Base-by-base conservation (phyloP, 2,329 filamentous ascomycete genomes). In the Colletotrichum aenigma region DNA sequence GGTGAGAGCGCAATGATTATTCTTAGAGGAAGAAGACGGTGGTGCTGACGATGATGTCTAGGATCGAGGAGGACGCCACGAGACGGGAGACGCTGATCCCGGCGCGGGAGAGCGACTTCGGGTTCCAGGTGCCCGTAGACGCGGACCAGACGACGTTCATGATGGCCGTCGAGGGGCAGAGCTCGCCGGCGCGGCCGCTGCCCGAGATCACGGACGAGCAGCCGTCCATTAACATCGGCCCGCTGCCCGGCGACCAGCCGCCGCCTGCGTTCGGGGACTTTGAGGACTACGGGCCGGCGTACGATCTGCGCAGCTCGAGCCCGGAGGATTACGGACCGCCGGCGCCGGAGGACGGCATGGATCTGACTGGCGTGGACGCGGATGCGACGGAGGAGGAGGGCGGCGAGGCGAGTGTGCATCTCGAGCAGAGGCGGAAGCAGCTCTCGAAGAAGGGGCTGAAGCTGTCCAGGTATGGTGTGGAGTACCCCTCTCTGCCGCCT, bases 401-500 rank as follows among this genome's bases (percentile, higher is more conserved):
- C n/a, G 71, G 62, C 16, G 64, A 52, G 36, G 71, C 60, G n/a
- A 71, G 69, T 9, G 60, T 60, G 36, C 52, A 77, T 73, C 3
- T 77, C 75, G n/a, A 76, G 78, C 13, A 80, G 78, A 26, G 69
- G 79, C 16, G 76, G 77, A 70, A 58, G 56, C 84, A 83, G 74
- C 85, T 83, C 76, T 84, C 81, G 75, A 89, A 89, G 79, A 81
- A 83, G 7, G 84, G 82, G 32, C 87, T 91, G 78, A 89, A 91
- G 77, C 88, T 92, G 64, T 97, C 95, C 1, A 90, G 90, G 65
- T 88, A 96, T 80, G 95, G 95, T 30, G 92, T 94, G 66, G 91
- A 93, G 76, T 96, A 96, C 78, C 94, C 95, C 1, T 92, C 93
- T 1, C 86, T 98, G 56, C 95, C 96, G 4, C 86, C 90, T 1